Base-by-base conservation (phyloP, 169 alveolate genomes). In the Theileria annulata region DNA sequence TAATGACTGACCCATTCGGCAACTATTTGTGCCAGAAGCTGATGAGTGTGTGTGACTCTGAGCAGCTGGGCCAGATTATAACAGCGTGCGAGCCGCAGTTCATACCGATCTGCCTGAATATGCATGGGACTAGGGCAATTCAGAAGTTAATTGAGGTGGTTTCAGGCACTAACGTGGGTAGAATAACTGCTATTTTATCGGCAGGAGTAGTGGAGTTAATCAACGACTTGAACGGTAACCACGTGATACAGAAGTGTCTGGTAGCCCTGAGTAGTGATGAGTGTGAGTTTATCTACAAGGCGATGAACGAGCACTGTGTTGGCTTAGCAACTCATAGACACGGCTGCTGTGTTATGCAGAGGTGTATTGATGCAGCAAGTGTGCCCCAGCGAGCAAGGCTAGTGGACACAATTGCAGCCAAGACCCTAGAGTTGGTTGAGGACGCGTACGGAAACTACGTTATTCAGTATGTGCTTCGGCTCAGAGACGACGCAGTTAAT, bases 401-500 rank as follows among this genome's bases (percentile, higher is more conserved):
- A 42, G 83, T 94, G 0, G 93, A 92, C 30, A 80, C 82, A 35
- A 87, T 96, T 30, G 80, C 94, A 30, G 79, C 68, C 15, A 79
- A 93, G 71, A 94, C 94, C 0, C 93, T 93, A 49, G 86, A 83
- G 60, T 90, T 96, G 28, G 95, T 95, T 27, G 93, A 95, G 66
- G 98, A 95, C 79, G 96, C 98, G 30, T 96, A 92, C 87, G 99
- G 99, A 17, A 96, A 96, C 81, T 96, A 96, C 85, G 98, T 96
- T 42, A 94, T 96, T 15, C 97, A 96, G 78, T 92, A 95, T 84
- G 94, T 95, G 12, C 74, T 96, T 54, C 93, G 90, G 47, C 77
- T 84, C 75, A 92, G 88, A 66, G 68, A 84, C 60, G 86, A 87
- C 56, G 87, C 91, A 75, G 86, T 91, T 69, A 92, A 82, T 64